Base-by-base conservation (phyloP, 371 early-diverging fungal species). In the Blakeslea trispora region DNA sequence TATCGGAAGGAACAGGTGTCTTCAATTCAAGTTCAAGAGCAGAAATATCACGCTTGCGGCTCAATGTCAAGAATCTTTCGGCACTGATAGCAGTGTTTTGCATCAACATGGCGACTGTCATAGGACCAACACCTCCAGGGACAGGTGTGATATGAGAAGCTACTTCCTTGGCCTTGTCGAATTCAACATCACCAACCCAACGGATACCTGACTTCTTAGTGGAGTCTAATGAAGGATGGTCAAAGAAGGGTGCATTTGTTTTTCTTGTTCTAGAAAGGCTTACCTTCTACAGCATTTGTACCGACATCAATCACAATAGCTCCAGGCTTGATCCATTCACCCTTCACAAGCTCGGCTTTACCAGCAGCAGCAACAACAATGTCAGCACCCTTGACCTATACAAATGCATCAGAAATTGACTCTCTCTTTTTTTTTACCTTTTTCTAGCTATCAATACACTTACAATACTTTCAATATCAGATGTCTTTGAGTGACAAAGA, bases 101-200 rank as follows among this genome's bases (percentile, higher is more conserved):
- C 72, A 97, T 72, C 31, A 97, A 79, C 94, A 97, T 95, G 43
- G 94, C 94, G 13, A 97, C 97, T 6, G 97, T 96, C 96, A 97
- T 95, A 11, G 97, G 97, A 0, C 96, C 97, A 24, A 96, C 96
- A 40, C 96, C 97, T 28, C 97, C 97, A 21, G 97, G 97, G 45
- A 97, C 97, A 2, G 97, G 96, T 1, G 96, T 96, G 59, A 96
- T 92, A 28, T 77, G 77, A 8, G 86, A 76, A 4, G 94, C 95
- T 7, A 87, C 84, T 28, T 77, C 45, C 15, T 64, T 60, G 13
- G 91, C 94, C 14, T 64, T 71, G 5, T 81, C 83, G 60, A 79
- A 95, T 34, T 95, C 91, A 32, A 96, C 96, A 74, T 97, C 97
- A 48, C 97, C 97, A 23, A 94, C 95, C 85, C 88, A 90, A 50